These are phyloP conservation scores for Fusarium fujikuroi DNA, from an alignment of 2,329 filamentous ascomycete genomes.

Conservation along the genomic window DNA sequence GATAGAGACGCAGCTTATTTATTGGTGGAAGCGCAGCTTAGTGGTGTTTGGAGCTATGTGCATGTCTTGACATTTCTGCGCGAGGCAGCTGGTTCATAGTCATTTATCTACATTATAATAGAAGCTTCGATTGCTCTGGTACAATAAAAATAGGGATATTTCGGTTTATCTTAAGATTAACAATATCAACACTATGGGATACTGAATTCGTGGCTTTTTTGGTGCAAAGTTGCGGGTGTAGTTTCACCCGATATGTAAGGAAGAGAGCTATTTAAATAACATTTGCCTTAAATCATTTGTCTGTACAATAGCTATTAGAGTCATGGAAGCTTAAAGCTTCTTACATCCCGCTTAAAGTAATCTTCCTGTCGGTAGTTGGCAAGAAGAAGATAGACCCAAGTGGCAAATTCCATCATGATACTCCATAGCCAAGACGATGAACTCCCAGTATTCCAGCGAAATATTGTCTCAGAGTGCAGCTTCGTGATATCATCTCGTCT, in stretches of 20 bases:
- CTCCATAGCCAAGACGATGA: not conserved
- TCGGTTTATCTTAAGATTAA: too few relatives aligned
- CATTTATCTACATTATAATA: too few relatives aligned
- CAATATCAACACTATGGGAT: too few relatives aligned
- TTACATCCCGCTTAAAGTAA: not conserved
- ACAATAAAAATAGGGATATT: too few relatives aligned
- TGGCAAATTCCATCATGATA: not conserved
- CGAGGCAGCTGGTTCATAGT: fast-evolving
- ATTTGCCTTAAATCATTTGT: too few relatives aligned
- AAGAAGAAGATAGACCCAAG: not conserved
- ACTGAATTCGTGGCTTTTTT: too few relatives aligned
- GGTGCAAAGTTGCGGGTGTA: too few relatives aligned
- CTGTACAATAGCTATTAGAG: too few relatives aligned
- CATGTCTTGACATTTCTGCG: not conserved
- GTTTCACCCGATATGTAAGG: too few relatives aligned
- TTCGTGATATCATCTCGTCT: not conserved
- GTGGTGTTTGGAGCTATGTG: fast-evolving
- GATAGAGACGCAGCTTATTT: not conserved
- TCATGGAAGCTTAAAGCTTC: not conserved
- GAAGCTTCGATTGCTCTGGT: too few relatives aligned
- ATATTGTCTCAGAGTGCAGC: not conserved
- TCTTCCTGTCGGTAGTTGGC: not conserved
- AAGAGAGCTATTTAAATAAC: too few relatives aligned
- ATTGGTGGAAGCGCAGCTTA: not conserved
- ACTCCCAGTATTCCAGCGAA: not conserved